Conservation (phyloP, 75 land plant species). For the Selaginella tamariscina region DNA sequence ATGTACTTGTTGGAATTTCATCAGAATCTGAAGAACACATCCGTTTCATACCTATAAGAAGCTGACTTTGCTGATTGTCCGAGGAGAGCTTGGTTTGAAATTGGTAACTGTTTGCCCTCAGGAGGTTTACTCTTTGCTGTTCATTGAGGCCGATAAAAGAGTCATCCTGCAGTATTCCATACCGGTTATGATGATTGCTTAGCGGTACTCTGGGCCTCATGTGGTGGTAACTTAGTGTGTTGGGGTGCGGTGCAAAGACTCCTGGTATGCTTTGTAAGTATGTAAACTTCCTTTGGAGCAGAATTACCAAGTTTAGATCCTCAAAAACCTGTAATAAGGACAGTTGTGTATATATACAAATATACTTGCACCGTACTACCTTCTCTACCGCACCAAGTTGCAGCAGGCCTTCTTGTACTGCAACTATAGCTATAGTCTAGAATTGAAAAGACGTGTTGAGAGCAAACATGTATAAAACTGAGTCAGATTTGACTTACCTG, state of each 20-base stretch:
- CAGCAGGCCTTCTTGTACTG: slow-evolving; percentile 81
- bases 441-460: too few species aligned
- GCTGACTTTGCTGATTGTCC: too few species aligned
- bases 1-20: not conserved
- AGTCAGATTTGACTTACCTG: not conserved
- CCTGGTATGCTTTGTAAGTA: slow-evolving; percentile 74
- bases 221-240: slow-evolving; percentile 16
- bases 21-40: not conserved
- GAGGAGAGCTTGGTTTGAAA: not conserved
- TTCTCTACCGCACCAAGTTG: slow-evolving; percentile 70
- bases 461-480: not conserved
- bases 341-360: too few species aligned
- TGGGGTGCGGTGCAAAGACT: slow-evolving; percentile 59
- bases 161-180: not conserved
- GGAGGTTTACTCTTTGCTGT: slow-evolving; percentile 17
- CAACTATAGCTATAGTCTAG: slow-evolving; percentile 19
- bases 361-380: too few species aligned
- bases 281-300: slow-evolving; percentile 58
- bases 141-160: not conserved
- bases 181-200: not conserved
- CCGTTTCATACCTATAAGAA: not conserved
- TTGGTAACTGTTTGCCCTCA: not conserved
- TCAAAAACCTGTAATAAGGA: slow-evolving; percentile 67
- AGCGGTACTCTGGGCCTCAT: not conserved
- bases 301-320: slow-evolving; percentile 62